Percentiles rank a stretch among this genome's conserved stretches.
These are phyloP conservation scores for Thuidium tamariscinum DNA, from an alignment of 225 moss, liverwort and hornwort species.

Conservation along the genomic window DNA sequence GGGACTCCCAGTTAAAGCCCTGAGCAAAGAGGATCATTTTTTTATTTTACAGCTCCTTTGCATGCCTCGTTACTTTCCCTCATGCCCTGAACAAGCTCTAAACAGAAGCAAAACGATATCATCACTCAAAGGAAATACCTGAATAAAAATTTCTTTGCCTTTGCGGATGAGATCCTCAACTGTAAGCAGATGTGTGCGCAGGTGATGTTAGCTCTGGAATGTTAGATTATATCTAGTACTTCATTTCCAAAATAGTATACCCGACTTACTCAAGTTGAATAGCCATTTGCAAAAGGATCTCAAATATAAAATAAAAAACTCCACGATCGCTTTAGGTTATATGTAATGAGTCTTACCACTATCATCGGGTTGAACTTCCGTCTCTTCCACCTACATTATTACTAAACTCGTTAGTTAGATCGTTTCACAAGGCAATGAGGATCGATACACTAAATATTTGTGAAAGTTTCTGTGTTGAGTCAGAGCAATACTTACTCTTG, in stretches of 20 bases:
- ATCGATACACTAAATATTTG: not conserved
- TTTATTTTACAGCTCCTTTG: not conserved
- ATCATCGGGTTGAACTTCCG: slow-evolving; percentile 17
- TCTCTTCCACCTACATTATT: slow-evolving; percentile 29
- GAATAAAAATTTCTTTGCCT: slow-evolving; percentile 46
- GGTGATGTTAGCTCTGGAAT: not conserved
- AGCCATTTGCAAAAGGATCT: not conserved
- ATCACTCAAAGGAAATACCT: slow-evolving; percentile 16
- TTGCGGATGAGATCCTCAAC: slow-evolving; percentile 35
- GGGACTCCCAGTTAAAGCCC: slow-evolving; percentile 95
- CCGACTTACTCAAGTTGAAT: not conserved
- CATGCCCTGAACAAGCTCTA: not conserved
- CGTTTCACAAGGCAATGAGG: not conserved
- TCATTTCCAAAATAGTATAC: not conserved
- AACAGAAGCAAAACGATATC: not conserved
- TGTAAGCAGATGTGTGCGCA: not conserved
- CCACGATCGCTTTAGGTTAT: not conserved
- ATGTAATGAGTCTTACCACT: slow-evolving; percentile 13
- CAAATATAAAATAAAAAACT: not conserved
- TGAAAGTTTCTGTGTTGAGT: not conserved
- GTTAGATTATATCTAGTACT: not conserved
- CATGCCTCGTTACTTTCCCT: not conserved
- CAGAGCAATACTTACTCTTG: slow-evolving; percentile 22
- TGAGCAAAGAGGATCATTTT: slow-evolving; percentile 15
- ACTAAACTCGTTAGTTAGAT: not conserved